Conservation (phyloP, 208 protist genomes). For the Crithidia mellificae region DNA sequence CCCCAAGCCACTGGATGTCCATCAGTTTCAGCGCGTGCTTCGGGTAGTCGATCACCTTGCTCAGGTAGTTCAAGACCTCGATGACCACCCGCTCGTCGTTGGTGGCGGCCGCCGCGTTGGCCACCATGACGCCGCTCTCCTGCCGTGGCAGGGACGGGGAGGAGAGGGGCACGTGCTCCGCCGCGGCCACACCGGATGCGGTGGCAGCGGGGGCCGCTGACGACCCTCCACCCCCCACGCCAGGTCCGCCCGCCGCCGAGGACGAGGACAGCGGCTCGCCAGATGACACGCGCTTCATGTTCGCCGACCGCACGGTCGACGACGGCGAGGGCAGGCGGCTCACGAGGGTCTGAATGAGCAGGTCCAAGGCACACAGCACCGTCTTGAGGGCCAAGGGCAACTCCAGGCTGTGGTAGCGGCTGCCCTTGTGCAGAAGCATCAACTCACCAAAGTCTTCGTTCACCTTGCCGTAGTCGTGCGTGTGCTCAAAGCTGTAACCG, state of each 20-base stretch:
- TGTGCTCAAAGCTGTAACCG: constrained; percentile 80
- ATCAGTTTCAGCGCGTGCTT: constrained; percentile 68
- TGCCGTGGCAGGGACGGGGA: constrained; percentile 3
- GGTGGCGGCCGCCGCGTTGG: background rate
- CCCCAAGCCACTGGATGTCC: constrained; percentile 73
- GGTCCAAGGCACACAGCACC: constrained; percentile 42
- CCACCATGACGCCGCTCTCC: constrained; percentile 9
- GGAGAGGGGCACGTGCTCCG: background rate
- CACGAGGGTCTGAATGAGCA: constrained; percentile 34
- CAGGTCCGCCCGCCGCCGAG: background rate
- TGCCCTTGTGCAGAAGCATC: constrained; percentile 32
- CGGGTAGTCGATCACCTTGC: constrained; percentile 76
- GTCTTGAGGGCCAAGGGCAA: constrained; percentile 45
- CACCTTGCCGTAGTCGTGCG: constrained; percentile 58
- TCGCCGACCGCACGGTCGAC: background rate
- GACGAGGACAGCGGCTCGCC: background rate
- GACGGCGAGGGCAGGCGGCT: constrained; percentile 3
- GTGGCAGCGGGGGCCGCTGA: constrained; percentile 5
- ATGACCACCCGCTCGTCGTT: constrained; percentile 57
- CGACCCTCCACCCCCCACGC: too few species aligned
- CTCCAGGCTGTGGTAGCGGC: constrained; percentile 34
- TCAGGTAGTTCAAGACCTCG: constrained; percentile 70
- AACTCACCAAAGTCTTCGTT: constrained; percentile 51
- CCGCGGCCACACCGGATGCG: background rate
- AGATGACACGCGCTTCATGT: background rate